Evolutionary conservation across 306 rosid genomes (phyloP), one percentile per base, ranked within the genome.

Genomic region (Quercus variabilis): DNA sequence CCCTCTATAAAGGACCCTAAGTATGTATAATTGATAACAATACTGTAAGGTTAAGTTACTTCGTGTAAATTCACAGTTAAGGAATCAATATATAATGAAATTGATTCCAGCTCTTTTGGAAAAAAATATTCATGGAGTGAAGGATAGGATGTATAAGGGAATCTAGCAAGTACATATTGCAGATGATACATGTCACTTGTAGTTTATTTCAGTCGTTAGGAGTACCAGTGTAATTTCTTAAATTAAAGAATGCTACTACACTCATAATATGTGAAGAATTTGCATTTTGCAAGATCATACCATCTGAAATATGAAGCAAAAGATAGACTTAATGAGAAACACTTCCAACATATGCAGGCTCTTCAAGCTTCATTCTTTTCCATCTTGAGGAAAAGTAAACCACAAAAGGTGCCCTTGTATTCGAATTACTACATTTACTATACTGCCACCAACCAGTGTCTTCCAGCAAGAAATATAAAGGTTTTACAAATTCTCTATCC

Each of bases 41-140:
- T 20, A 73, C 19, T 20, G 59, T 15, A 73, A 30, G n/a, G 69
- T 35, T 56, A 26, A 17, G 62, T n/a, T 12, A 69, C 57, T 28
- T 77, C 21, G 8, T 18, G 41, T 5, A 8, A 28, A 75, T 14
- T 12, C 54, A 49, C 17, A 49, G 54, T 12, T 23, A 55, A n/a
- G 38, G 71, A 72, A 65, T 56, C 67, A 68, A 58, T 10, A 73
- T 51, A 26, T 74, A 31, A 59, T 25, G 67, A 55, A 63, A 68
- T 73, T 74, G 67, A 72, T 52, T 59, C 65, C 18, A 59, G 65
- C 6, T 59, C 43, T 15, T 30, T 64, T 18, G 18, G 46, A 41
- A 3, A 64, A 30, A 64, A 30, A 64, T 6, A 31, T 31, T 64
- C 70, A 17, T 38, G 46, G 15, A 6, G 5, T 8, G 31, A 69